Base-by-base conservation (phyloP, 352 stramenopile genomes). In the Peronospora destructor region DNA sequence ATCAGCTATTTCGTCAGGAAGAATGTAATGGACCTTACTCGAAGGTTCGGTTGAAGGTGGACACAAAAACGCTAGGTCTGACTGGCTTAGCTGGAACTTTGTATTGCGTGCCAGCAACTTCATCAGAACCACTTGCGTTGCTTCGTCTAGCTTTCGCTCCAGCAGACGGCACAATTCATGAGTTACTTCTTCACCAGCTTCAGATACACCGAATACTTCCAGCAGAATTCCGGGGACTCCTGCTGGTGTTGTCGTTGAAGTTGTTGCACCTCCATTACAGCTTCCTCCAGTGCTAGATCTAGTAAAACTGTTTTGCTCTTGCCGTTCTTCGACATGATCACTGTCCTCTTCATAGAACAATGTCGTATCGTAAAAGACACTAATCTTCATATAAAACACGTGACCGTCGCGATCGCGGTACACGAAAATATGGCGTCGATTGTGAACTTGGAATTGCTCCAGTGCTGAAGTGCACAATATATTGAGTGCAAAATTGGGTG, bases 341-440 rank as follows among this genome's bases (percentile, higher is more conserved):
- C 35, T 49, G 7, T 29, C 32, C 21, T 29, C 59, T 33, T 32
- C 37, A 35, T 35, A 39, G 23, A 47, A 42, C 9, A 43, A 28
- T 12, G 36, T 45, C 45, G 37, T 45, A 40, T 68, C 64, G 33
- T 74, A 64, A 41, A 68, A 73, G 44, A 87, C 66, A 36, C 77
- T 84, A 55, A 93, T 89, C 45, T 88, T 88, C 65, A 94, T 90
- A 55, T 94, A 94, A 62, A 93, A 94, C 14, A 93, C 84, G 39
- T 93, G 78, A 2, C 84, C 82, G 16, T 81, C 75, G 4, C 80
- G 77, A 57, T 94, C 82, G 12, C 81, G 68, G 42, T 94, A 94
- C 8, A 94, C 84, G 56, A 94, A 94, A 23, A 90, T 78, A 26
- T 94, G 76, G 2, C 78, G 76, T 3, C 84, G 74, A 56, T 94